phyloP scores from a whole-genome alignment of 2,329 filamentous ascomycete genomes.

The Penicillium sp. region DNA sequence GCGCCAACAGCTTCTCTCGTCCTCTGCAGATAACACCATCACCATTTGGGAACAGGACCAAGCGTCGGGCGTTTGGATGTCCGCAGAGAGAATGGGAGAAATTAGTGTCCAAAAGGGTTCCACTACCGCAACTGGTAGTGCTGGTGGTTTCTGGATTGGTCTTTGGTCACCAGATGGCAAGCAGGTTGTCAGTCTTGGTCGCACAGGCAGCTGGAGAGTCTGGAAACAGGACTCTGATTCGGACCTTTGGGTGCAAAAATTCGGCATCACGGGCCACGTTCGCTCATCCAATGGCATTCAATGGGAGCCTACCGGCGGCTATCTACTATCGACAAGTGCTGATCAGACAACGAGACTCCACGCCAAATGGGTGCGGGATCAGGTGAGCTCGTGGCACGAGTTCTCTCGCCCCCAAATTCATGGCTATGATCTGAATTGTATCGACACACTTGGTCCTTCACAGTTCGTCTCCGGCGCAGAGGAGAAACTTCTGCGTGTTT shows the following conservation, averaged over 20 bases:
- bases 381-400: slow-evolving; percentile 78
- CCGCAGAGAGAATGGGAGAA: slow-evolving; percentile 80
- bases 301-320: slow-evolving; percentile 81
- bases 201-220: slow-evolving; percentile 89
- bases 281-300: slow-evolving; percentile 76
- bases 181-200: slow-evolving; percentile 77
- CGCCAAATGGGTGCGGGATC: slow-evolving; percentile 68
- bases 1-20: slow-evolving; percentile 74
- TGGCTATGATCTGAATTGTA: slow-evolving; percentile 95
- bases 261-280: slow-evolving; percentile 82
- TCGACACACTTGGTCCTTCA: slow-evolving; percentile 70
- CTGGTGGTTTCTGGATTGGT: slow-evolving; percentile 94
- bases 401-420: slow-evolving; percentile 96
- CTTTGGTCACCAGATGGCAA: slow-evolving; percentile 81
- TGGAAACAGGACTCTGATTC: slow-evolving; percentile 67
- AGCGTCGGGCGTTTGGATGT: slow-evolving; percentile 87
- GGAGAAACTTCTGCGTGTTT: slow-evolving; percentile 96
- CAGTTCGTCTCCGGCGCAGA: slow-evolving; percentile 94
- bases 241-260: slow-evolving; percentile 73
- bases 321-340: slow-evolving; percentile 82
- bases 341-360: slow-evolving; percentile 93
- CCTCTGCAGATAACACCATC: slow-evolving; percentile 93
- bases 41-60: slow-evolving; percentile 88
- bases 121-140: slow-evolving; percentile 92
- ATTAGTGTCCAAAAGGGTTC: slow-evolving; percentile 94